phyloP scores from a whole-genome alignment of 2,329 filamentous ascomycete genomes.

The Trichoderma pleuroti region DNA sequence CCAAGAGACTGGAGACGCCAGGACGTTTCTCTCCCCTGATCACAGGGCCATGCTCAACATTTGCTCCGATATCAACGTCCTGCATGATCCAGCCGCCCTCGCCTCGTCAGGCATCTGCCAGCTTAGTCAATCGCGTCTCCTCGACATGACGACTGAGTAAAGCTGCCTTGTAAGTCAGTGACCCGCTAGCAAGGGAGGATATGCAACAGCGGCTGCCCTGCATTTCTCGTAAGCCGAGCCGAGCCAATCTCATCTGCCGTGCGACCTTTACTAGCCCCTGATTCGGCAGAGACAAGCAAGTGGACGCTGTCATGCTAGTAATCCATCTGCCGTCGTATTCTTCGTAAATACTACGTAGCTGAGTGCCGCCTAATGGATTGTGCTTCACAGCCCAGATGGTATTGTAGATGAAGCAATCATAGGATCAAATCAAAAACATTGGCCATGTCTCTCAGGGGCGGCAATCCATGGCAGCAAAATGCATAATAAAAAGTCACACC shows the following conservation, averaged over 20 bases:
- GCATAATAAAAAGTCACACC: not conserved
- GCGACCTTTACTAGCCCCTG: not conserved
- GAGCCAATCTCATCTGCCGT: not conserved
- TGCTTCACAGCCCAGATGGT: not conserved
- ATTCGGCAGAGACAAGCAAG: not conserved
- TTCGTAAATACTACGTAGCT: not conserved
- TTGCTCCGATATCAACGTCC: not conserved
- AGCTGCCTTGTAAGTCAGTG: not conserved
- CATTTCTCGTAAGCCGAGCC: not conserved
- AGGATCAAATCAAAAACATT: rapidly evolving
- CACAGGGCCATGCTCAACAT: not conserved
- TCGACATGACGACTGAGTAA: slow-evolving; percentile 9
- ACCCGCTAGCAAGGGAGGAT: not conserved
- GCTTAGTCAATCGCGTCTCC: slow-evolving; percentile 13
- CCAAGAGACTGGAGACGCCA: not conserved
- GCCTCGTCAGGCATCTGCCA: not conserved
- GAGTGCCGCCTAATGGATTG: not conserved
- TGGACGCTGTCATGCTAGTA: not conserved
- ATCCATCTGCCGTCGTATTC: not conserved
- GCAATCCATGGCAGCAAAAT: not conserved
- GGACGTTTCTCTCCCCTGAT: not conserved
- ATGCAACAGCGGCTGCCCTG: not conserved
- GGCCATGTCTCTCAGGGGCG: not conserved
- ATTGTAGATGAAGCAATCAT: not conserved
- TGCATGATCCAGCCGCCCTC: not conserved